Base-by-base conservation (phyloP, 2,329 filamentous ascomycete genomes). In the Pseudocercospora musae region DNA sequence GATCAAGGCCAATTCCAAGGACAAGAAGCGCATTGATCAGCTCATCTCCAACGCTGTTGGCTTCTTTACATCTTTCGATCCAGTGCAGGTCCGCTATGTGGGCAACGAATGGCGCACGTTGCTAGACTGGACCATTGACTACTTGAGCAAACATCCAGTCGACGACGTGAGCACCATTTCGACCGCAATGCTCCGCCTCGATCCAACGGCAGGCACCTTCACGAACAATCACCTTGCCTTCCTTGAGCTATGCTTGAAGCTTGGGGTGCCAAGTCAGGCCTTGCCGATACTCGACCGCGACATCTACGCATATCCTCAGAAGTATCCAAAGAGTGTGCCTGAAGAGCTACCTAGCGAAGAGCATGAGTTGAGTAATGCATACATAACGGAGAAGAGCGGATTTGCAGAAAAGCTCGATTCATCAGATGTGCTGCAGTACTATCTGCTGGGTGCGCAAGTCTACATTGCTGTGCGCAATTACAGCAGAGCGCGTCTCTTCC, bases 121-220 rank as follows among this genome's bases (percentile, higher is more conserved):
- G 20, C 73, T 84, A 11, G 78, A 80, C 20, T 71, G 68, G 66
- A 49, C 64, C 13, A n/a, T 63, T 9, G 60, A 66, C 2, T 54
- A 54, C 31, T 23, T 54, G 2, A 46, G 49, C 23, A 42, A 70
- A n/a, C 50, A 59, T 15, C 44, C 55, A 23, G 44, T 52, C 23
- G 29, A 37, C 15, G 54, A 55, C 21, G 37, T 81, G 56, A 70
- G 72, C 11, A 73, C 76, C 4, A 74, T 82, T 31, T 74, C 77
- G 58, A 74, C 76, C 70, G 87, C 87, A 3, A 81, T 93, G 66
- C 76, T 87, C 11, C 84, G 84, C 58, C 78, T 93, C 60, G 89
- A 93, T 67, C 87, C 89, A 1, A 82, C 82, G 11, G 85, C 84
- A 27, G 84, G 84, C 55, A 84, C 89, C 57, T 85, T 92, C 68